Base-by-base conservation (phyloP, 2,329 filamentous ascomycete genomes). In the Sclerotinia subarctica region DNA sequence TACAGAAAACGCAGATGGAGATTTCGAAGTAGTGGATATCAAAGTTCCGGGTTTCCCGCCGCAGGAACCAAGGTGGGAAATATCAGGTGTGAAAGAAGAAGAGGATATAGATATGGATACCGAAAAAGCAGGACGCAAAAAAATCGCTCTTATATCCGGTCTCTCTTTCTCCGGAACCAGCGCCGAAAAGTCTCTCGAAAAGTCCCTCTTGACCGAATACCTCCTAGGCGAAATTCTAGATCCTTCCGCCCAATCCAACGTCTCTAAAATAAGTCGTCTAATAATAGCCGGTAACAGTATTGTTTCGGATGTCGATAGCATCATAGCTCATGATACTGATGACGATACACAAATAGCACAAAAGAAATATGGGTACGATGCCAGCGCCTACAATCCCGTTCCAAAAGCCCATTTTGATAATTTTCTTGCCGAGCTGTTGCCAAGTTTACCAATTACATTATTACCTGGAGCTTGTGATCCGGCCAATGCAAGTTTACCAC, bases 311-410 rank as follows among this genome's bases (percentile, higher is more conserved):
- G 58, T 70, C 7, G 76, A 77, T 38, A 70, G 72, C 24, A 66
- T 72, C 24, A 66, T 72, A 11, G 71, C 71, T 19, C 74, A 77
- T 47, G 73, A 77, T 56, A 75, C 73, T 1, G 73, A 74, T 54
- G 73, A 75, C n/a, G 76, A 77, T 54, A 74, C 72, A 19, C 71
- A 76, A 19, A 78, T 78, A 71, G 80, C 70, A 73, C 80, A 83
- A 63, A 96, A 93, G 78, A 97, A 96, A 77, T 98, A 97, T 80
- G 94, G 95, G 69, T 98, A 98, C 81, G 95, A 99, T 78, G 88
- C 92, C 68, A 89, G 90, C 66, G 80, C 90, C 0, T 99, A 97
- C 82, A 97, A 99, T 77, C 84, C 94, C 1, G 83, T 90, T 1
- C 95, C 95, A 0, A 93, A 92, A 3, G 88, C 90, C 68, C 89